Conservation (phyloP, 441 rosid genomes). For the Adansonia grandidieri region DNA sequence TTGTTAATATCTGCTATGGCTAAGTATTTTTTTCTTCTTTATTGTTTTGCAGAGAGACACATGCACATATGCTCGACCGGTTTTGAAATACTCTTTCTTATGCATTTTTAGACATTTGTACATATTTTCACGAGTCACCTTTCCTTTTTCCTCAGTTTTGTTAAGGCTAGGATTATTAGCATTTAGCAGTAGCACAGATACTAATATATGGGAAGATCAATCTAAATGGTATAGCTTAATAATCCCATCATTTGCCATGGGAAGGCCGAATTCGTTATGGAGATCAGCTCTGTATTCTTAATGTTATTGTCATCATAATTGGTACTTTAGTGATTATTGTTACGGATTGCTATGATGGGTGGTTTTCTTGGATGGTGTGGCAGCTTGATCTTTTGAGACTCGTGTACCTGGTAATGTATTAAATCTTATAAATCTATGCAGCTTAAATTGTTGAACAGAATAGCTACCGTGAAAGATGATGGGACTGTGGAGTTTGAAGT, state of each 20-base stretch:
- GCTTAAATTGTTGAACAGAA: conserved; percentile 80
- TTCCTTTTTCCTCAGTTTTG: neutral
- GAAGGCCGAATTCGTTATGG: neutral
- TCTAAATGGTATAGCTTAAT: neutral
- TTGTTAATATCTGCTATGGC: neutral
- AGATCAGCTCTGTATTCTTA: neutral
- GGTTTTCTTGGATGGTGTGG: neutral
- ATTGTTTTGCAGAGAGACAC: neutral
- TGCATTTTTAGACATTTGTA: neutral
- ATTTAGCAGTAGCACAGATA: neutral
- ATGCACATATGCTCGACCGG: neutral
- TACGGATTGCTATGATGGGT: conserved; percentile 17
- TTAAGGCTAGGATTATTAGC: conserved; percentile 3
- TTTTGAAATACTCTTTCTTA: neutral
- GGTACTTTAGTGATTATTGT: conserved; percentile 5
- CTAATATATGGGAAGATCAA: neutral
- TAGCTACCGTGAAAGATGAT: conserved; percentile 93
- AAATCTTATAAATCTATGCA: conserved; percentile 47
- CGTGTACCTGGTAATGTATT: conserved; percentile 28
- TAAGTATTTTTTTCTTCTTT: neutral
- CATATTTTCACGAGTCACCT: neutral
- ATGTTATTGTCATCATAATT: conserved; percentile 8
- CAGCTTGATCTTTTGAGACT: conserved; percentile 7
- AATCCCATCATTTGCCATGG: neutral
- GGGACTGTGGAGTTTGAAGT: conserved; percentile 93